Conservation (phyloP, 2,329 filamentous ascomycete species). For the Penicillium polonicum region DNA sequence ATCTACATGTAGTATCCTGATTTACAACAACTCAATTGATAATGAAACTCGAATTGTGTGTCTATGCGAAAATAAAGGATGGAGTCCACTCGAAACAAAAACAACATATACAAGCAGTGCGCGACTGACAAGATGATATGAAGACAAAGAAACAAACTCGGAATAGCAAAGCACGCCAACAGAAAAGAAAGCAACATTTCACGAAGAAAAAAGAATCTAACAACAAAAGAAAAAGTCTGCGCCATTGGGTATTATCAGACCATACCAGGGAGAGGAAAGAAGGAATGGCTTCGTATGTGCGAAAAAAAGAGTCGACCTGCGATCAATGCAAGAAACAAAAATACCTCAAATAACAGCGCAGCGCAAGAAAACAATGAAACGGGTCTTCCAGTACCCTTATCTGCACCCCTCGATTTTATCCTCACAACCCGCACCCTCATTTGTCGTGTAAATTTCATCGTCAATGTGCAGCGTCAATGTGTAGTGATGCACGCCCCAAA, state of each 20-base stretch:
- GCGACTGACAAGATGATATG: neutral
- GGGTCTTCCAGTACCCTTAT: slow-evolving; percentile 8
- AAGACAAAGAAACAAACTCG: neutral
- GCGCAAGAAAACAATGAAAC: slow-evolving; percentile 9
- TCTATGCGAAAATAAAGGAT: neutral
- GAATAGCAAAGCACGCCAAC: neutral
- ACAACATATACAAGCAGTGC: neutral
- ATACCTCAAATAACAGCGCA: neutral
- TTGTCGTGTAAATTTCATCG: slow-evolving; percentile 11
- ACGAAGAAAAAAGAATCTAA: neutral
- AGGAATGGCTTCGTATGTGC: slow-evolving; percentile 22
- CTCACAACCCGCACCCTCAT: slow-evolving; percentile 6
- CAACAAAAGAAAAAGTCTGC: slow-evolving; percentile 14
- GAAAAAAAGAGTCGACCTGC: slow-evolving; percentile 29
- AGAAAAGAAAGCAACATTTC: neutral
- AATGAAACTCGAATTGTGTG: neutral
- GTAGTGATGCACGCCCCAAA: slow-evolving; percentile 9
- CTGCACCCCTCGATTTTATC: neutral
- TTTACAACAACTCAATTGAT: neutral
- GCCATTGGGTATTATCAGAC: slow-evolving; percentile 25
- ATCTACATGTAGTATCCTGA: neutral
- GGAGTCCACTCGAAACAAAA: neutral
- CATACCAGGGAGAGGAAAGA: slow-evolving; percentile 12
- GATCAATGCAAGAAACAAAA: slow-evolving; percentile 25
- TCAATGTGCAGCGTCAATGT: slow-evolving; percentile 17